Evolutionary conservation across 306 rosid genomes (phyloP), one percentile per base, ranked within the genome.

Genomic region (Acacia melanoxylon): DNA sequence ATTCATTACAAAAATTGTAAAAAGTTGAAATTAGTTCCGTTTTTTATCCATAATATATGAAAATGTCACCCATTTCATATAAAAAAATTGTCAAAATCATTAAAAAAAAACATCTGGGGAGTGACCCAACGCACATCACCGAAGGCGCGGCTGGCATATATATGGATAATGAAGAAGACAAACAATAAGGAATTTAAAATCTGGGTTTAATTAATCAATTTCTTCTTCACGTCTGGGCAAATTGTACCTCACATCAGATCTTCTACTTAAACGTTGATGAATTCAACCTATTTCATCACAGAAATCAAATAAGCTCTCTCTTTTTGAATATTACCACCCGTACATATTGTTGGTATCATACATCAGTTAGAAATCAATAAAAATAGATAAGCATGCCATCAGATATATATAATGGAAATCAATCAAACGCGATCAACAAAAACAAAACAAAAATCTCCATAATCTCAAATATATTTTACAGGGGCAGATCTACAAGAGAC

Each of bases 231-330:
- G 35, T 62, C 31, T 62, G 69, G 69, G 41, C 69, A 29, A 63
- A 62, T 25, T 62, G 35, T 1, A 62, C 40, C 68, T 31, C 6
- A 42, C 25, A n/a, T n/a, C n/a, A 42, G 58, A 61, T 59, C 5
- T 61, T 15, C 40, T 29, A 15, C 19, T 8, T 42, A 44, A 13
- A 13, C 17, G 35, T 12, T 4, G 13, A 13, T 2, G 56, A 44
- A 66, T 42, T 17, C 68, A 73, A 74, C 61, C 71, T 62, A 52
- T 75, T 81, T 41, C 62, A 44, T 52, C 76, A 22, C 44, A 17
- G 15, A 29, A 52, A 51, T 41, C 51, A 44, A 15, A 44, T n/a
- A 40, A 14, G 4, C 12, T 33, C 22, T 17, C 8, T 24, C 54
- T 10, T 10, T 46, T 10, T n/a, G 14, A 20, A 56, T 22, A 44